Percentiles rank a stretch among this genome's conserved stretches.
These are phyloP conservation scores for Neckera pumila DNA, from an alignment of 225 moss, liverwort and hornwort genomes.

Conservation along the genomic window DNA sequence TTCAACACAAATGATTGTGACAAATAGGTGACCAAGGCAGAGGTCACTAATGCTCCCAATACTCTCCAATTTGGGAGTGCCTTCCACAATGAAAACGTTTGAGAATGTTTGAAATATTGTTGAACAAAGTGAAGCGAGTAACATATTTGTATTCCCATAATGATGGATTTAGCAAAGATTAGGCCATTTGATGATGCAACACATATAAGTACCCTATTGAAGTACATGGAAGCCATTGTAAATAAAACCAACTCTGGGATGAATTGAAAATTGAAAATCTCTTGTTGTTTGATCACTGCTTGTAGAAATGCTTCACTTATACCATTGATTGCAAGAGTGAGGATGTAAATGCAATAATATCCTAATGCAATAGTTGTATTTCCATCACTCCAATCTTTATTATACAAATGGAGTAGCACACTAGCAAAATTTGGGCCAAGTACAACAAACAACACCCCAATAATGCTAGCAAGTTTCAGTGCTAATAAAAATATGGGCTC, in stretches of 20 bases:
- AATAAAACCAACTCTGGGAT: background rate
- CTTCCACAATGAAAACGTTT: slow-evolving; percentile 33
- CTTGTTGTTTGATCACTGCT: slow-evolving; percentile 6
- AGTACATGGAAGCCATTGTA: slow-evolving; percentile 28
- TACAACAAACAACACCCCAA: slow-evolving; percentile 45
- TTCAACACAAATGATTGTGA: background rate
- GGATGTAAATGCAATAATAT: slow-evolving; percentile 61
- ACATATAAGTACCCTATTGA: slow-evolving; percentile 24
- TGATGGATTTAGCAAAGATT: slow-evolving; percentile 58
- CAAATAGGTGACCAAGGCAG: background rate
- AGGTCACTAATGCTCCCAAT: background rate
- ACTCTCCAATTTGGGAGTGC: slow-evolving; percentile 26
- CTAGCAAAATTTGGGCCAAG: slow-evolving; percentile 60
- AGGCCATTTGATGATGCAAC: slow-evolving; percentile 59
- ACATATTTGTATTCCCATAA: slow-evolving; percentile 46
- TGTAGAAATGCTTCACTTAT: slow-evolving; percentile 58
- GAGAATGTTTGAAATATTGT: slow-evolving; percentile 27
- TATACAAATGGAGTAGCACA: slow-evolving; percentile 52
- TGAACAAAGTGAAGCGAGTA: slow-evolving; percentile 27
- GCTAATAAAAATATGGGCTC: slow-evolving; percentile 40
- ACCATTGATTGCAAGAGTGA: slow-evolving; percentile 65
- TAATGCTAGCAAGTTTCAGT: slow-evolving; percentile 46
- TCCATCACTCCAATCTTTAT: slow-evolving; percentile 49
- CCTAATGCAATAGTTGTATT: slow-evolving; percentile 62
- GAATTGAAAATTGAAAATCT: background rate